Evolutionary conservation across 2,329 filamentous ascomycete genomes (phyloP).

Genomic region (Aspergillus latus): DNA sequence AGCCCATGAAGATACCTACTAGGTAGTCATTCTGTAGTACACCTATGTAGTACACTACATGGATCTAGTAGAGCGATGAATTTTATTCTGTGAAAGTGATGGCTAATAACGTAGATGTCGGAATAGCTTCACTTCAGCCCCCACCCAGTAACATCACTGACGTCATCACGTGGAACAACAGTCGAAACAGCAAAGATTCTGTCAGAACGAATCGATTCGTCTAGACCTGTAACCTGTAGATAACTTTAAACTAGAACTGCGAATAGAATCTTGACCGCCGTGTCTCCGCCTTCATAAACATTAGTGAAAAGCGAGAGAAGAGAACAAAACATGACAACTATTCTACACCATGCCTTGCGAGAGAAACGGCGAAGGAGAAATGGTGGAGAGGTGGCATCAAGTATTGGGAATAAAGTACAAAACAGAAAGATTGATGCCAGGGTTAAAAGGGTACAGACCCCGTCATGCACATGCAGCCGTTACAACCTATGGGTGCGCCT

Average conservation of each 20-base stretch:
- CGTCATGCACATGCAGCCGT: constrained; percentile 25
- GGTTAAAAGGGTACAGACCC: constrained; percentile 19
- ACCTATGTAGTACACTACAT: no score
- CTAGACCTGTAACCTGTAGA: constrained; percentile 1
- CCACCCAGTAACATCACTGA: background rate
- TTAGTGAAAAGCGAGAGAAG: background rate
- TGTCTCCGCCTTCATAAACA: constrained; percentile 2
- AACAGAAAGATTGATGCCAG: constrained; percentile 16
- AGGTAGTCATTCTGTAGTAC: no score
- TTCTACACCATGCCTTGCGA: constrained; percentile 1
- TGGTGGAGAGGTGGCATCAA: constrained; percentile 3
- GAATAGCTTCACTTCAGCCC: constrained; percentile 3
- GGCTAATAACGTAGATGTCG: background rate
- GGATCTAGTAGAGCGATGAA: no score
- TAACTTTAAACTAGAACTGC: background rate
- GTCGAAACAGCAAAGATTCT: background rate
- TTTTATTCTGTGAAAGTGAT: no score
- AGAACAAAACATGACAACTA: background rate
- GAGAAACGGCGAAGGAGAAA: background rate
- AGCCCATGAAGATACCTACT: background rate
- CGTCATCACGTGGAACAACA: background rate
- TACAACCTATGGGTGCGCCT: constrained; percentile 12
- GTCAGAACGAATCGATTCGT: constrained; percentile 4
- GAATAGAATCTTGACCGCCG: background rate
- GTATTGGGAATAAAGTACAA: constrained; percentile 9